These are phyloP conservation scores for Venturia oleaginea DNA, from an alignment of 2,329 filamentous ascomycete genomes.

Conservation along the genomic window DNA sequence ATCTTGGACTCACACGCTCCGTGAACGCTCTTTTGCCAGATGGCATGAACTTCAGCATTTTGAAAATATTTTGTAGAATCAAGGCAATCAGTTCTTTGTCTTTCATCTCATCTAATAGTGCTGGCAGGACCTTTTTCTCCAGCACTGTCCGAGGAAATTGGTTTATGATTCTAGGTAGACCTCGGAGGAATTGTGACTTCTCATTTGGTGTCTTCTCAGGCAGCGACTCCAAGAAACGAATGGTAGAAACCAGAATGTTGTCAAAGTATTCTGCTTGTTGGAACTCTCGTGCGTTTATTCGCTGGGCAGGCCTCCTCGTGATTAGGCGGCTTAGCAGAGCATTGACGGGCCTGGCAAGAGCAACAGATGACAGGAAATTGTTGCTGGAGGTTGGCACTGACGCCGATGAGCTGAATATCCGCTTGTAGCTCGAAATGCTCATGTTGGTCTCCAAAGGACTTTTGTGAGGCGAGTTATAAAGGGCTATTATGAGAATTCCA, in stretches of 20 bases:
- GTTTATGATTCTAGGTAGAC: slow-evolving; percentile 74
- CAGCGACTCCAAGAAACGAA: slow-evolving; percentile 84
- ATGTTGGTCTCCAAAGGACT: slow-evolving; percentile 78
- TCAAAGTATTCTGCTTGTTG: slow-evolving; percentile 95
- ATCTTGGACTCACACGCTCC: slow-evolving; percentile 73
- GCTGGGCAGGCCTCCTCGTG: slow-evolving; percentile 75
- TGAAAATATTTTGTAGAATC: slow-evolving; percentile 86
- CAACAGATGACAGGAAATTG: slow-evolving; percentile 71
- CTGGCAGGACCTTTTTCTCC: slow-evolving; percentile 88
- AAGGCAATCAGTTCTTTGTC: slow-evolving; percentile 78
- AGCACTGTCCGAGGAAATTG: slow-evolving; percentile 91
- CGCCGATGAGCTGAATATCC: slow-evolving; percentile 68
- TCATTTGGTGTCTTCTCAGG: slow-evolving; percentile 87
- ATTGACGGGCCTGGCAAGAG: slow-evolving; percentile 66
- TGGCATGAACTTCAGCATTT: slow-evolving; percentile 71
- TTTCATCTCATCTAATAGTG: slow-evolving; percentile 85
- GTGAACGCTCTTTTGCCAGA: slow-evolving; percentile 69
- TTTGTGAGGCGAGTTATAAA: slow-evolving; percentile 89
- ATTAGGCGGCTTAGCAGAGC: slow-evolving; percentile 79
- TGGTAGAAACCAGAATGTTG: slow-evolving; percentile 91
- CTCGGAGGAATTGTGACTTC: slow-evolving; percentile 85
- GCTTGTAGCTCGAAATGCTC: slow-evolving; percentile 76
- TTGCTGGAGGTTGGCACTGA: slow-evolving; percentile 71
- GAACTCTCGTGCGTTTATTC: slow-evolving; percentile 81
- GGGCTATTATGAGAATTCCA: slow-evolving; percentile 74